phyloP scores from a whole-genome alignment of 2,329 filamentous ascomycete species.

The Venturia asperata region DNA sequence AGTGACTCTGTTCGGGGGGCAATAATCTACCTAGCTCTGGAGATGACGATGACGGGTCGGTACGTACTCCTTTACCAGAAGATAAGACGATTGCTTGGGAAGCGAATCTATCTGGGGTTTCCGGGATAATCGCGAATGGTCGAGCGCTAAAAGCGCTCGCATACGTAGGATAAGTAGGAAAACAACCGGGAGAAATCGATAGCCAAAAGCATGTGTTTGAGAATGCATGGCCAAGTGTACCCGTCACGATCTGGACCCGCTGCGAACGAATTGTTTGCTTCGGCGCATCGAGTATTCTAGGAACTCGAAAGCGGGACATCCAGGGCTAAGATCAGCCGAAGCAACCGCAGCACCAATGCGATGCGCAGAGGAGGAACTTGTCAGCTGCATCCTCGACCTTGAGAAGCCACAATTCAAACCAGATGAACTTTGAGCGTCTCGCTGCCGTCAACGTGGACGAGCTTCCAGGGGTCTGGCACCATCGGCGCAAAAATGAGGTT shows the following conservation, averaged over 20 bases:
- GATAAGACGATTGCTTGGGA: background rate
- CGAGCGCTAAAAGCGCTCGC: background rate
- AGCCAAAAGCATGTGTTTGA: background rate
- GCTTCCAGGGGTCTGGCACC: background rate
- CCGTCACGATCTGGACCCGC: background rate
- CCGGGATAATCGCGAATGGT: background rate
- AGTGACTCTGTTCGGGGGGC: background rate
- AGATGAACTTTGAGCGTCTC: conserved; percentile 1
- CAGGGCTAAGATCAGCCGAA: background rate
- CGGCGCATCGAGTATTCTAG: conserved; percentile 1
- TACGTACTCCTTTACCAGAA: conserved; percentile 3
- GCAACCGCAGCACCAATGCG: conserved; percentile 7
- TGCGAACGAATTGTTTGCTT: conserved; percentile 1
- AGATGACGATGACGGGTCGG: background rate
- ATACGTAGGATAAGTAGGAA: background rate
- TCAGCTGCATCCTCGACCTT: background rate
- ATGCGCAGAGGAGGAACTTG: background rate
- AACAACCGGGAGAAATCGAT: background rate
- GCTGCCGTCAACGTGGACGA: background rate
- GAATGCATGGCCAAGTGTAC: background rate
- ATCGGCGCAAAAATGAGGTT: conserved; percentile 8
- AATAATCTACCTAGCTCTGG: conserved; percentile 10
- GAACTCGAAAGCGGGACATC: conserved; percentile 10
- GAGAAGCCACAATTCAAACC: background rate
- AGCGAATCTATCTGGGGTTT: conserved; percentile 6